Evolutionary conservation across 495 filamentous ascomycete genomes (phyloP).

Genomic region (Penicillium alfredii): DNA sequence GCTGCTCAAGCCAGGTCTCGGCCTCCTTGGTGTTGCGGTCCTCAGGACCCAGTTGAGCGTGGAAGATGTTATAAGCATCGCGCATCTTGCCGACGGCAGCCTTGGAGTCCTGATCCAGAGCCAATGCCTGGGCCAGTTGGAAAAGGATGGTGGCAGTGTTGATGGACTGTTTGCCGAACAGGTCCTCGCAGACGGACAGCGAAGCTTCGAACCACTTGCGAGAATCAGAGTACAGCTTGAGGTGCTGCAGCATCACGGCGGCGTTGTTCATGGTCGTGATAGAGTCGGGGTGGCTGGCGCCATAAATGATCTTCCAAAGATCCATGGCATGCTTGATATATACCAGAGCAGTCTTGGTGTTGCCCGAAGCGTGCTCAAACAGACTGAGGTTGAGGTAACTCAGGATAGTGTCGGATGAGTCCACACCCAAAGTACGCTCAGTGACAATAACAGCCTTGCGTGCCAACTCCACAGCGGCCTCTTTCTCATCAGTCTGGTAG

Average conservation of each 20-base stretch:
- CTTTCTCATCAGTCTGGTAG: conserved; percentile 93
- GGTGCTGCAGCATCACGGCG: conserved; percentile 93
- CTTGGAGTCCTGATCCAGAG: conserved; percentile 87
- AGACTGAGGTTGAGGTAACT: conserved; percentile 92
- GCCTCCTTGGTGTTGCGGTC: conserved; percentile 95
- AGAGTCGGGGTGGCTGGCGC: conserved; percentile 86
- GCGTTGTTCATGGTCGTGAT: conserved; percentile 99
- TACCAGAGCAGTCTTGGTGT: conserved; percentile 73
- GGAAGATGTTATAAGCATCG: conserved; percentile 93
- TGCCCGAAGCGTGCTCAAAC: conserved; percentile 88
- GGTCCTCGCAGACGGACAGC: conserved; percentile 74
- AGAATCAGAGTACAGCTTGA: conserved; percentile 88
- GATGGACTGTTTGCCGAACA: conserved; percentile 81
- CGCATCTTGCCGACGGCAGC: conserved; percentile 86
- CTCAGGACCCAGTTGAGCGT: conserved; percentile 70
- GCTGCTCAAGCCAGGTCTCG: conserved; percentile 90
- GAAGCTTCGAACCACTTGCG: conserved; percentile 95
- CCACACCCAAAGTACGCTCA: conserved; percentile 89
- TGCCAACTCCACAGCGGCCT: conserved; percentile 87
- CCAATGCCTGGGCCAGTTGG: conserved; percentile 92
- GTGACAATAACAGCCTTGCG: conserved; percentile 94
- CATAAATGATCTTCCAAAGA: conserved; percentile 96
- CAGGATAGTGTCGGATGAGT: conserved; percentile 87
- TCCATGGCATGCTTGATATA: conserved; percentile 92
- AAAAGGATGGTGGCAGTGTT: conserved; percentile 95